These are phyloP conservation scores for Pelargonium nanum DNA, from an alignment of 345 rosid genomes.

Conservation along the genomic window DNA sequence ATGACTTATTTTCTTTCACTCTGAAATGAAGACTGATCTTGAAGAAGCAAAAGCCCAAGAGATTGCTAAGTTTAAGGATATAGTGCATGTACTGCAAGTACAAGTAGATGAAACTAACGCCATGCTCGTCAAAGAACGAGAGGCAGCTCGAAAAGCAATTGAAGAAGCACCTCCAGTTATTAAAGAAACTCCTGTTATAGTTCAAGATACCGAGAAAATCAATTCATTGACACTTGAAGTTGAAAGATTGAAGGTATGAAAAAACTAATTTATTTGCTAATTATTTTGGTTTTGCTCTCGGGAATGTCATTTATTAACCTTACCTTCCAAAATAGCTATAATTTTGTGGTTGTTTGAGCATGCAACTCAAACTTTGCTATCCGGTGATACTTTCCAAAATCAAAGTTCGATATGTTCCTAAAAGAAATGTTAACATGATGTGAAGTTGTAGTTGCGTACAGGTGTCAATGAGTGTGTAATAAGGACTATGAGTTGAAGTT, in stretches of 20 bases:
- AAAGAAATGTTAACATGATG: neutral
- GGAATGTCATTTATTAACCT: neutral
- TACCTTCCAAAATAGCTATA: too few species aligned
- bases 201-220: conserved; percentile 70
- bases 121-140: conserved; percentile 61
- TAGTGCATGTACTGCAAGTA: conserved; percentile 44
- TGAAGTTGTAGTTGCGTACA: neutral
- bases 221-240: conserved; percentile 52
- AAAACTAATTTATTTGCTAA: neutral
- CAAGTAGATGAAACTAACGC: conserved; percentile 55
- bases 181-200: conserved; percentile 68
- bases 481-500: neutral
- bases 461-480: neutral
- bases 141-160: conserved; percentile 74
- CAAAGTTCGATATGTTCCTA: neutral
- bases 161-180: conserved; percentile 64
- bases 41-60: conserved; percentile 89
- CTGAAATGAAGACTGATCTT: conserved; percentile 57
- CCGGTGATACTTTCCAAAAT: neutral
- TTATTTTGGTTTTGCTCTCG: neutral
- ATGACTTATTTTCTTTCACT: conserved; percentile 4
- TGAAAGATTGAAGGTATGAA: conserved; percentile 59
- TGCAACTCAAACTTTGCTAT: neutral
- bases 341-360: too few species aligned
- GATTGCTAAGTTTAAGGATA: conserved; percentile 59